phyloP scores from a whole-genome alignment of 2,329 filamentous ascomycete species.

The Endothia cerciana region DNA sequence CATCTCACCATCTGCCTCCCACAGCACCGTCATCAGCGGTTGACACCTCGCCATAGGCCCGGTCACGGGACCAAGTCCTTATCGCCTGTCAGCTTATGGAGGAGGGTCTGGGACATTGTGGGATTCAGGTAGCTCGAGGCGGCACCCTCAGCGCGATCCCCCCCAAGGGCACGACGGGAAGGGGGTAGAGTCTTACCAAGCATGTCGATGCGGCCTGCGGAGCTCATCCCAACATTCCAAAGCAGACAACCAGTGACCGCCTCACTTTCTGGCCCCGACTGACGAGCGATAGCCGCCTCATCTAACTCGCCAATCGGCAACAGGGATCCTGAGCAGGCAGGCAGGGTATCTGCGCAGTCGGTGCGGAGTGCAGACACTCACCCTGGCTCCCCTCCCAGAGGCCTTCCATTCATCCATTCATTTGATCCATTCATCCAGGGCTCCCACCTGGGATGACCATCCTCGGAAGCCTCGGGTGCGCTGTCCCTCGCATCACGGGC shows the following conservation, averaged over 20 bases:
- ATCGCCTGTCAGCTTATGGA: not conserved
- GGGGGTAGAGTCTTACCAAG: no score
- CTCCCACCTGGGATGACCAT: not conserved
- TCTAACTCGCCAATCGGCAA: constrained; percentile 18
- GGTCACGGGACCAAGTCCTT: not conserved
- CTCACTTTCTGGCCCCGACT: not conserved
- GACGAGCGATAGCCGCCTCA: constrained; percentile 14
- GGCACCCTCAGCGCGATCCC: constrained; percentile 12
- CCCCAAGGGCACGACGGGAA: no score
- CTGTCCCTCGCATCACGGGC: not conserved
- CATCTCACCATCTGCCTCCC: not conserved
- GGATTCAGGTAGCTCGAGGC: not conserved
- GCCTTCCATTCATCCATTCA: not conserved
- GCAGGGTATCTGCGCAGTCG: constrained; percentile 1
- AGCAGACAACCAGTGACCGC: constrained; percentile 2
- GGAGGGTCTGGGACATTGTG: not conserved
- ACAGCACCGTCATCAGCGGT: not conserved
- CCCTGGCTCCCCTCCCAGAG: not conserved
- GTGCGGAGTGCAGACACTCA: not conserved
- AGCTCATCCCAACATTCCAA: not conserved
- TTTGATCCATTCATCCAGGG: not conserved
- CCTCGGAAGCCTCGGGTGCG: not conserved
- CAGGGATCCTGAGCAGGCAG: not conserved
- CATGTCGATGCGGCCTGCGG: constrained; percentile 8
- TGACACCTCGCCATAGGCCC: not conserved